Evolutionary conservation across 2,329 filamentous ascomycete species (phyloP).

Genomic region (Neofusicoccum cordaticola): DNA sequence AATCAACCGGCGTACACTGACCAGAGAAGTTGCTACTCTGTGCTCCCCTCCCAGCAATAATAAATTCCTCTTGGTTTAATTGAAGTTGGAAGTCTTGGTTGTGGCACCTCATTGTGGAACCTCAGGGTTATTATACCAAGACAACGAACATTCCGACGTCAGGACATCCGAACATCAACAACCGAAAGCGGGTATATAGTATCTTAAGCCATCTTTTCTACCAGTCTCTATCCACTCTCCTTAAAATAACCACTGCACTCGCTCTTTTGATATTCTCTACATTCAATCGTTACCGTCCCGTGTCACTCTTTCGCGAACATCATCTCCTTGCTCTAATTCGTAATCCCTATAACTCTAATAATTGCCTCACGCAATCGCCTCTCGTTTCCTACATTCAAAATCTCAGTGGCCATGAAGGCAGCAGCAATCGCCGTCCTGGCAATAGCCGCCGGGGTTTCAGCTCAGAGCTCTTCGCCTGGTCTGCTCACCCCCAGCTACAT

Average conservation of each 20-base stretch:
- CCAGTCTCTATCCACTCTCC: neutral
- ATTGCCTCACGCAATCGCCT: neutral
- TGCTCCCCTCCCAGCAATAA: no score
- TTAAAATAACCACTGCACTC: neutral
- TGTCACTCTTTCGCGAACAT: slow-evolving; percentile 11
- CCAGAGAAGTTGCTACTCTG: no score
- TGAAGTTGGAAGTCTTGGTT: neutral
- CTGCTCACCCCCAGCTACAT: slow-evolving; percentile 6
- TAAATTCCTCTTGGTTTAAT: neutral
- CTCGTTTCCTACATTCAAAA: neutral
- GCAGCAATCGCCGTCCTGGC: slow-evolving; percentile 6
- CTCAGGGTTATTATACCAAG: slow-evolving; percentile 4
- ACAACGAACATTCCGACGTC: slow-evolving; percentile 4
- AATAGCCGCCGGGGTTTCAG: neutral
- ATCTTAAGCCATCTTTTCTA: neutral
- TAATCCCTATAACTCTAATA: neutral
- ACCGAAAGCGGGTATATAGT: slow-evolving; percentile 12
- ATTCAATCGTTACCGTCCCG: neutral
- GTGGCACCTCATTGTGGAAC: neutral
- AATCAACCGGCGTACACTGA: no score
- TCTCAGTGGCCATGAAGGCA: slow-evolving; percentile 4
- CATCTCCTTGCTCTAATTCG: neutral
- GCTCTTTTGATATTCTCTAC: neutral
- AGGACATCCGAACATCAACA: neutral
- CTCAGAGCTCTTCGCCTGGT: neutral